These are phyloP conservation scores for Petunia hybrid DNA, from an alignment of 305 asterid genomes.

Conservation along the genomic window DNA sequence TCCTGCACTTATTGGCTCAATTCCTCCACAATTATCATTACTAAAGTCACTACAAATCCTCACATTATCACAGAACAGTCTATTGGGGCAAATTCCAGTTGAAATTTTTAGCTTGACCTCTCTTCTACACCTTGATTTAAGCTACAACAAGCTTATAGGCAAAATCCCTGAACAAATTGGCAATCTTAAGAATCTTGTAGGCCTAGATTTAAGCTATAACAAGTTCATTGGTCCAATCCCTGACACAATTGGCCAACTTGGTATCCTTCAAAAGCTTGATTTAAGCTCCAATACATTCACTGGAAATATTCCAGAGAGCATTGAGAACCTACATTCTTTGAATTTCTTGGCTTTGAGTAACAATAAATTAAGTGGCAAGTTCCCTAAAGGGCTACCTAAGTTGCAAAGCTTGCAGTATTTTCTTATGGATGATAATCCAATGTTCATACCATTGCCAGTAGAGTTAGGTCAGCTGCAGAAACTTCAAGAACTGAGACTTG, in stretches of 20 bases:
- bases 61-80: constrained; percentile 76
- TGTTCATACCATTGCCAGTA: constrained; percentile 60
- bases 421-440: constrained; percentile 84
- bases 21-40: constrained; percentile 68
- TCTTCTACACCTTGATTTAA: constrained; percentile 77
- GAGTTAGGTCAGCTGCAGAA: constrained; percentile 60
- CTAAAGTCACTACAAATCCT: constrained; percentile 75
- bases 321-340: constrained; percentile 53
- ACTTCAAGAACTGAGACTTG: constrained; percentile 81
- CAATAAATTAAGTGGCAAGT: constrained; percentile 60
- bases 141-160: constrained; percentile 73
- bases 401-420: constrained; percentile 67
- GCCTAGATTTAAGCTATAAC: constrained; percentile 83
- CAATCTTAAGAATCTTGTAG: constrained; percentile 56
- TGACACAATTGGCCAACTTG: constrained; percentile 53
- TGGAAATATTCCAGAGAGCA: constrained; percentile 62
- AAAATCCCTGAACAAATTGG: constrained; percentile 57
- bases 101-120: constrained; percentile 52
- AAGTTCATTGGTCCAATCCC: constrained; percentile 59
- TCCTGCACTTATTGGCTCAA: constrained; percentile 63
- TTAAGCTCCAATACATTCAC: constrained; percentile 71
- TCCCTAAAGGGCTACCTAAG: constrained; percentile 51
- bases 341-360: constrained; percentile 76
- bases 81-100: constrained; percentile 60
- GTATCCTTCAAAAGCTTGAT: constrained; percentile 75